These are phyloP conservation scores for Globisporangium parvum DNA, from an alignment of 352 stramenopile species.

Conservation along the genomic window DNA sequence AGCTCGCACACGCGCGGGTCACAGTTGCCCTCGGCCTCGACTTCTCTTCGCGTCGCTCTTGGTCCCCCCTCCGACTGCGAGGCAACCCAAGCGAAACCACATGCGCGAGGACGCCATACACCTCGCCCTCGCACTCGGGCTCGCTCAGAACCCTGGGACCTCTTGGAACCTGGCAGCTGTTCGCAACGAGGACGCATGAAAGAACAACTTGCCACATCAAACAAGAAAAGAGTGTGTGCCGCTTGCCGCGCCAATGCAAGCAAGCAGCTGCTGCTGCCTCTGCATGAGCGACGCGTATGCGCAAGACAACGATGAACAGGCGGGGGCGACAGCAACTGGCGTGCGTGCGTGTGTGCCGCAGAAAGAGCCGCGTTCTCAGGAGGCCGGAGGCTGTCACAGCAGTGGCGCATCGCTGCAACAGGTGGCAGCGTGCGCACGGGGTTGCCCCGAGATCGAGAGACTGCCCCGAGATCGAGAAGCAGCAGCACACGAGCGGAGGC, in stretches of 20 bases:
- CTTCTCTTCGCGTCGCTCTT: not conserved
- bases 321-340: not conserved
- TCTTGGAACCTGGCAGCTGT: not conserved
- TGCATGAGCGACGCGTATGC: not conserved
- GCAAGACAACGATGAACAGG: not conserved
- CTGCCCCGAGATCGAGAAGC: not conserved
- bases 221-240: not conserved
- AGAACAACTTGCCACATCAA: not conserved
- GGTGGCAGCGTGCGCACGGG: no score
- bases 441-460: not conserved
- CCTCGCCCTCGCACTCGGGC: no score
- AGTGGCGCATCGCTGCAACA: not conserved
- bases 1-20: not conserved
- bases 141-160: no score
- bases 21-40: not conserved
- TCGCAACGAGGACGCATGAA: not conserved
- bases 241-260: not conserved
- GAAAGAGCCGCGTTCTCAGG: conserved; percentile 6
- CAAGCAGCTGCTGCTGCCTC: not conserved
- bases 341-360: not conserved
- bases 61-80: not conserved
- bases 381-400: conserved; percentile 5
- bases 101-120: no score
- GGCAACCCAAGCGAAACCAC: not conserved
- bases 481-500: no score